phyloP scores from a whole-genome alignment of 805 yeast genomes.

The Suhomyces vadensis region DNA sequence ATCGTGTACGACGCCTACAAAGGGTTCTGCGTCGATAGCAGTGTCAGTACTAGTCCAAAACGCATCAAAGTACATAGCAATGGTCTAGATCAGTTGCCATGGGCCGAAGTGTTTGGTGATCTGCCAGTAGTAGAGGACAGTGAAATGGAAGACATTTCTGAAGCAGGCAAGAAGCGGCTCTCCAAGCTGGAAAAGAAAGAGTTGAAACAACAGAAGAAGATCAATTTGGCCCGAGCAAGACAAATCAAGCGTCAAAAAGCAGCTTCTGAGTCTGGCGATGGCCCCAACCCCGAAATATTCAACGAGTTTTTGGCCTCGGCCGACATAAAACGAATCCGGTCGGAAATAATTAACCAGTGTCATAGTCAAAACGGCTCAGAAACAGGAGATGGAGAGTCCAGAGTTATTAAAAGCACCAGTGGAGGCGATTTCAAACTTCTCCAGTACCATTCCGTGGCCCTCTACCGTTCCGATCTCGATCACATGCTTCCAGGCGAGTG shows the following conservation, averaged over 20 bases:
- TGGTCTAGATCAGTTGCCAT: constrained; percentile 14
- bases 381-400: constrained; percentile 17
- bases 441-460: constrained; percentile 56
- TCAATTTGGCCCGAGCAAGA: constrained; percentile 20
- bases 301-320: constrained; percentile 15
- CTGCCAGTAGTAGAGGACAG: neutral
- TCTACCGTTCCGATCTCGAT: constrained; percentile 58
- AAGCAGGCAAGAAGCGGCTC: constrained; percentile 3
- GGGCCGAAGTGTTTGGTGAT: constrained; percentile 8
- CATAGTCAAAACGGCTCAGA: constrained; percentile 14
- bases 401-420: constrained; percentile 13
- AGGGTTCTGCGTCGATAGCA: constrained; percentile 17
- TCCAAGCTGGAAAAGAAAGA: constrained; percentile 13
- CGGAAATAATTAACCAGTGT: neutral
- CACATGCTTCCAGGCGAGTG: constrained; percentile 66
- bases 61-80: constrained; percentile 5
- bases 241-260: constrained; percentile 17
- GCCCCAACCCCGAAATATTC: neutral
- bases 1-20: constrained; percentile 16
- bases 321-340: constrained; percentile 19
- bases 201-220: constrained; percentile 14
- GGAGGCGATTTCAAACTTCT: constrained; percentile 32
- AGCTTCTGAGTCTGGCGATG: neutral
- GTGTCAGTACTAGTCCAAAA: neutral
- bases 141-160: neutral